Evolutionary conservation across 345 rosid species (phyloP), one percentile per base, ranked within the genome.

Genomic region (Camelina hispida): DNA sequence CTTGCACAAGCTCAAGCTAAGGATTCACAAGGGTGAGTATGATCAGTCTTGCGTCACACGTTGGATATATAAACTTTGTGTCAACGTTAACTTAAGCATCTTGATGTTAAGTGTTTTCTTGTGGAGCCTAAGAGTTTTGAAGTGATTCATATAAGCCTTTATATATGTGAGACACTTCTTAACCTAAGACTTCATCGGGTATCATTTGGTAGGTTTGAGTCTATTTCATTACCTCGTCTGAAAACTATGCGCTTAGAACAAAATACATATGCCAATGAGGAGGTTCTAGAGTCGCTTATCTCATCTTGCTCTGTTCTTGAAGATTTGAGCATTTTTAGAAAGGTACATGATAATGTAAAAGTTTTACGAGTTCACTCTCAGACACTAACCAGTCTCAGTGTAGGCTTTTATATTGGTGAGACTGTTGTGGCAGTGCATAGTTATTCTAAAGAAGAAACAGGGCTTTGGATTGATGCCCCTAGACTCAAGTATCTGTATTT

Each of bases 311-410:
- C 60, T 1, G 14, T 14, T 34, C 68, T 60, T 0, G 68, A 71
- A 60, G 67, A 71, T 48, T 15, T 71, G 28, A 60, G 30, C 60
- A 50, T 61, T 23, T 6, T 51, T n/a, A 61, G 68, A 38, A 38
- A 13, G 16, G 2, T 11, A 3, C 40, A 48, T 60, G 68, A 71
- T n/a, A 50, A 61, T 11, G 60, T 61, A 0, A 15, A 25, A 2
- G 51, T 59, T n/a, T 51, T 61, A 37, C 25, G 17, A 2, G 52
- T 71, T 25, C 51, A 1, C 40, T 71, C 75, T 48, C 51, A 48
- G 9, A 50, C 68, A 35, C 4, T 71, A 61, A 69, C 44, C 3
- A 7, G 44, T 69, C 54, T 69, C 4, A 20, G 35, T 22, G 32
- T 71, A 20, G 12, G 40, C 1, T 35, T 20, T 48, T 4, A 8